Base-by-base conservation (phyloP, 257 asterid genomes). In the Petunia axillaris region DNA sequence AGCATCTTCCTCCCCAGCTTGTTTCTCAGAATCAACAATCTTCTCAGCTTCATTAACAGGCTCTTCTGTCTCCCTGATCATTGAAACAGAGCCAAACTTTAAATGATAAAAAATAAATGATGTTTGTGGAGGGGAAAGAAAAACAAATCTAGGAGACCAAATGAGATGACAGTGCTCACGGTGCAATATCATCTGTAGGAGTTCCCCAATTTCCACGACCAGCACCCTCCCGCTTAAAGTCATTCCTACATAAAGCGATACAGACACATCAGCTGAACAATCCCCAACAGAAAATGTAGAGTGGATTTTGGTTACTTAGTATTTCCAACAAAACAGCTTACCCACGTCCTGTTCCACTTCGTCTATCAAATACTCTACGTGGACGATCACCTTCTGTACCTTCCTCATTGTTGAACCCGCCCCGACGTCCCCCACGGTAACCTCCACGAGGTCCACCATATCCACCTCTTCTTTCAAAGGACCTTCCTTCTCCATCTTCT, bases 131-230 rank as follows among this genome's bases (percentile, higher is more conserved):
- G 48, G 41, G 35, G 4, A 11, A 74, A 53, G 58, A 40, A 74
- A 52, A 39, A 13, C 25, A 25, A 6, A 48, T 37, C 39, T 37
- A 64, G 73, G 43, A 52, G 44, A 25, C 44, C 58, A 52, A 74
- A 15, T 5, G 41, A 74, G 25, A 52, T 52, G 4, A 74, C 16
- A 64, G 41, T 11, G 78, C 90, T 89, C 88, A 92, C 95, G 84
- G 85, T 40, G 65, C 80, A 81, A 87, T 68, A 76, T 87, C 93
- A 80, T 92, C 97, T 38, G 86, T 55, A 5, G 88, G 81, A 2
- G 90, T 81, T 46, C 95, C 97, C 97, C 97, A 92, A 75, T 92
- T 92, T 64, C 89, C 91, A 44, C 90, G 90, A 43, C 97, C 95
- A 81, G 91, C 48, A 59, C 97, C 95, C 64, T 92, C 97, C 38